Percentiles rank a stretch among this genome's conserved stretches.
Conservation (phyloP, 345 rosid species). For the Aquilaria yunnanensis region DNA sequence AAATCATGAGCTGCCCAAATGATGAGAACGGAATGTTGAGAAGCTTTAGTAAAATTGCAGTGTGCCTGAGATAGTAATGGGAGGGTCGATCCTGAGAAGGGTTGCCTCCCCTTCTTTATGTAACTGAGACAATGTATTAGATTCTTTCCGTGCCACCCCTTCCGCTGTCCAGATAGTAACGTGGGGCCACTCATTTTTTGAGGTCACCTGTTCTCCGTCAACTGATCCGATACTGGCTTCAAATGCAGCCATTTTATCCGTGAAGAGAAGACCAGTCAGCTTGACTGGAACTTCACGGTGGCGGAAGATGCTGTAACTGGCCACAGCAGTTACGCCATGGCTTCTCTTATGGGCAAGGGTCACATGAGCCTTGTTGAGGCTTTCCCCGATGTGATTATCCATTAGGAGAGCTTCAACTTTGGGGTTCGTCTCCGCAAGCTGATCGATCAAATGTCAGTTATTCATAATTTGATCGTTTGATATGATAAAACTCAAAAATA, state of each 20-base stretch:
- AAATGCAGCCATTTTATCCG: conserved; percentile 70
- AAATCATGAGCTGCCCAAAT: conserved; percentile 9
- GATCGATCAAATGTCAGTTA: conserved; percentile 7
- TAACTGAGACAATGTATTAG: conserved; percentile 61
- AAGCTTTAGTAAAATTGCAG: conserved; percentile 51
- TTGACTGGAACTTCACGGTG: conserved; percentile 57
- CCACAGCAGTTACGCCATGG: conserved; percentile 81
- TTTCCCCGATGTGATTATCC: conserved; percentile 41
- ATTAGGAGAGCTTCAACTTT: conserved; percentile 41
- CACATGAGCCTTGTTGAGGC: conserved; percentile 56
- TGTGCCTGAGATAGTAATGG: conserved; percentile 54
- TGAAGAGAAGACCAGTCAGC: conserved; percentile 61
- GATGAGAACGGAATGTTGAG: background rate
- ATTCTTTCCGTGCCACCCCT: conserved; percentile 69
- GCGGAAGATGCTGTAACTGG: conserved; percentile 48
- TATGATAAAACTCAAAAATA: no score
- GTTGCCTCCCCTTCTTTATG: conserved; percentile 64
- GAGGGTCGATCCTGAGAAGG: conserved; percentile 61
- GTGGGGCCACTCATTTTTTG: conserved; percentile 87
- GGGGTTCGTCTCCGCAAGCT: conserved; percentile 52
- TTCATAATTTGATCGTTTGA: no score
- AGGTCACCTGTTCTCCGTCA: conserved; percentile 51
- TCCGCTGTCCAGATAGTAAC: conserved; percentile 80
- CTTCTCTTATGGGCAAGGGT: conserved; percentile 95
- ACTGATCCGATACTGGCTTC: conserved; percentile 64